Evolutionary conservation across 2,329 filamentous ascomycete genomes (phyloP), one percentile per base, ranked within the genome.

Genomic region (Magnaporthiopsis poae): DNA sequence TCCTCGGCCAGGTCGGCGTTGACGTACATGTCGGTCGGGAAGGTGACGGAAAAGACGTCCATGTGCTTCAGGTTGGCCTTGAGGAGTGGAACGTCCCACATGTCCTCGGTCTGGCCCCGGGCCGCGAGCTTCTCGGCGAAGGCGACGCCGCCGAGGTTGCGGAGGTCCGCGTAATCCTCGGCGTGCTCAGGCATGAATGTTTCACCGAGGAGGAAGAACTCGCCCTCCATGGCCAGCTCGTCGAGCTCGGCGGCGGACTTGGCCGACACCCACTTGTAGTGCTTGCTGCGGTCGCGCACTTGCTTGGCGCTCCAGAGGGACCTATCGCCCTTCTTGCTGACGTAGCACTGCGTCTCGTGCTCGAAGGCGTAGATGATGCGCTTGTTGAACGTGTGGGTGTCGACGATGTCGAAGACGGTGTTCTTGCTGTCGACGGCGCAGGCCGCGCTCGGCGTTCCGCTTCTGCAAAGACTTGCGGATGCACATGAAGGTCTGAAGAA

Each of bases 131-230:
- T 18, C 5, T 68, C 63, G 8, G 67, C 67, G 8, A 63, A 62
- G 9, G 21, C 27, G 2, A 12, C 60, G 15, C 21, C 39, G 35
- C 61, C 65, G 11, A 71, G 67, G 11, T n/a, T 52, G 9, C 27
- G 56, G 29, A 73, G 68, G 2, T 39, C 60, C 0, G 39, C 52
- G 61, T 71, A 72, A 27, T 67, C 65, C 12, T 68, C 65, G 56
- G 68, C 72, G 68, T 72, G 69, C 66, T 69, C 71, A 4, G 31
- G 69, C 65, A 69, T 71, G 27, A 73, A 65, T 65, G 72, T 70
- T 68, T 73, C 72, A 36, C 68, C 71, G 1, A 69, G 69, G 52
- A 73, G 66, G 68, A 71, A 71, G 31, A 72, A 63, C 21, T 21
- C 15, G n/a, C n/a, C 31, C 21, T 7, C 27, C 29, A 13, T 5